Evolutionary conservation across 208 protist species (phyloP).

Genomic region (Angomonas desouzai): DNA sequence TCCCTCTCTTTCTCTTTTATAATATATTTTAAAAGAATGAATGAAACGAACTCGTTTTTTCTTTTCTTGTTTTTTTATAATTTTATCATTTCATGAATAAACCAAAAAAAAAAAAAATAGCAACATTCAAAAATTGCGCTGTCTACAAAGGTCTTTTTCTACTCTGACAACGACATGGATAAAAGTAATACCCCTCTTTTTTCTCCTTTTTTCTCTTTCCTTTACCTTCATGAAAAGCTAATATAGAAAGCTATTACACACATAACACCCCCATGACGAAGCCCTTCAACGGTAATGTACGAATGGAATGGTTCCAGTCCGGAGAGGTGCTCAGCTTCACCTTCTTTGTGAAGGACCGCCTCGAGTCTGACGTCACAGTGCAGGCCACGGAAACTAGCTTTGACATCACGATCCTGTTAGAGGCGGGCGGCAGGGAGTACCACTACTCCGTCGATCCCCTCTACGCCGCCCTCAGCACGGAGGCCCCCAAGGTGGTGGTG

Average conservation of each 20-base stretch:
- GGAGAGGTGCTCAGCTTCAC: conserved; percentile 54
- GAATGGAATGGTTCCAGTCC: conserved; percentile 91
- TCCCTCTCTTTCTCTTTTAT: conserved; percentile 4
- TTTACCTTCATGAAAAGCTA: not conserved
- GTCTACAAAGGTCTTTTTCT: conserved; percentile 17
- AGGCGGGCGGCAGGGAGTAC: conserved; percentile 63
- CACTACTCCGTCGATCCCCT: conserved; percentile 58
- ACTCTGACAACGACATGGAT: conserved; percentile 3
- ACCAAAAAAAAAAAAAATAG: conserved; percentile 9
- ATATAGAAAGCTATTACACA: not conserved
- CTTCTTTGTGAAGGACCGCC: conserved; percentile 83
- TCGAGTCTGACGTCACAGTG: conserved; percentile 51
- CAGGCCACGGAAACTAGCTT: conserved; percentile 28
- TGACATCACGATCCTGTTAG: conserved; percentile 52
- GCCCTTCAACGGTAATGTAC: conserved; percentile 46
- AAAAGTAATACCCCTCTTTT: conserved; percentile 20
- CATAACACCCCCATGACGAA: conserved; percentile 25
- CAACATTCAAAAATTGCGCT: not conserved
- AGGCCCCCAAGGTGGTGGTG: conserved; percentile 33
- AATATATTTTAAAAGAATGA: conserved; percentile 13
- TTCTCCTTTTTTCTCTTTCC: conserved; percentile 13
- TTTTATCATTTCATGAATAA: conserved; percentile 3
- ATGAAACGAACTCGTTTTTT: not conserved
- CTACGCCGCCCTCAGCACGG: conserved; percentile 40
- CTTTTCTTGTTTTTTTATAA: not conserved